Conservation (phyloP, 768 basidiomycete species). For the Podaxis mareebaensis region DNA sequence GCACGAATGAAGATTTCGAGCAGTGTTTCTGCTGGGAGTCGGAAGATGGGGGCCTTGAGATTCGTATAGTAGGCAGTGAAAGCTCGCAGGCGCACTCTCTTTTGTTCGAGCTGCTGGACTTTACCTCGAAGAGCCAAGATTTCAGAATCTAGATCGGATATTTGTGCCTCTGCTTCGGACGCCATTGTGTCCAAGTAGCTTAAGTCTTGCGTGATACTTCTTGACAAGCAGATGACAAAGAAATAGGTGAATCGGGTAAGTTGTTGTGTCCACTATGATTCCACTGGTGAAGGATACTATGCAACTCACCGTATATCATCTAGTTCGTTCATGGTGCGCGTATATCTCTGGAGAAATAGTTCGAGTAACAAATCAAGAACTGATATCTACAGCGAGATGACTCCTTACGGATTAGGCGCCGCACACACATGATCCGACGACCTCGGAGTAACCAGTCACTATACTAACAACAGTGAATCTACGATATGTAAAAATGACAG, state of each 20-base stretch:
- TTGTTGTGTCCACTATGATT: background rate
- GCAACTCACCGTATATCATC: background rate
- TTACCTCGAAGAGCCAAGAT: background rate
- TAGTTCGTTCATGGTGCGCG: background rate
- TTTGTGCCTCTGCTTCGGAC: background rate
- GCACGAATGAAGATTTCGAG: background rate
- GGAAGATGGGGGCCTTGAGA: background rate
- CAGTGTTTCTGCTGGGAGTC: background rate
- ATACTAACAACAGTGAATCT: no score
- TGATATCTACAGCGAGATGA: no score
- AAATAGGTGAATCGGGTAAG: background rate
- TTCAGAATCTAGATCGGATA: background rate
- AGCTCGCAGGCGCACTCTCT: background rate
- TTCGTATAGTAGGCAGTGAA: background rate
- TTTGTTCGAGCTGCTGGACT: background rate
- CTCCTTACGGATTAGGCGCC: no score
- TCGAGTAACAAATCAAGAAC: no score
- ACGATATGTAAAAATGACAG: no score
- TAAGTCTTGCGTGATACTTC: background rate
- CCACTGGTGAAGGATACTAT: background rate
- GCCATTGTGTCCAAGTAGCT: background rate
- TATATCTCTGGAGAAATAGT: background rate
- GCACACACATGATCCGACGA: no score
- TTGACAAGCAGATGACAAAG: background rate
- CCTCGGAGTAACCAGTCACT: no score